Base-by-base conservation (phyloP, 2,329 filamentous ascomycete genomes). In the Alternaria ethzedia region DNA sequence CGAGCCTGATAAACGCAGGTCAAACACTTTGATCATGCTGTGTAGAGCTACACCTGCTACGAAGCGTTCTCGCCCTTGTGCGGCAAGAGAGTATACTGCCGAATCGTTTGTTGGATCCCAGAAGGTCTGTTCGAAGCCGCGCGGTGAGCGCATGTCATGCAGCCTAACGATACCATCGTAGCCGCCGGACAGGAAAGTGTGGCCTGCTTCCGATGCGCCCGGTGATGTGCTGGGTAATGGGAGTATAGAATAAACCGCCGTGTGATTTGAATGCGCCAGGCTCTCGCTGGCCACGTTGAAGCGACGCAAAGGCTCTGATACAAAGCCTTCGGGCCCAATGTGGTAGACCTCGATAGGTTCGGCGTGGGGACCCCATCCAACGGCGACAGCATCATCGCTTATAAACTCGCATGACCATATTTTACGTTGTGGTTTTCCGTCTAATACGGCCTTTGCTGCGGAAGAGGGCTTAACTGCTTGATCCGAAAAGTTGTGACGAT, bases 1-100 rank as follows among this genome's bases (percentile, higher is more conserved):
- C 3, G 79, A 80, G 28, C 82, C 81, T 1, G 80, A 69, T 70
- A 88, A 80, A 23, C 88, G 86, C 46, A 90, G 73, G 68, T 91
- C 88, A 67, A 89, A 90, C 5, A 89, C 79, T 68, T 90, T 90
- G 47, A 90, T 77, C 54, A 89, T 81, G 47, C 83, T 85, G 73
- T 90, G 86, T 52, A 85, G 82, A 4, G 85, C 84, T 2, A 84
- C 83, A 23, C 88, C 88, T 11, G 84, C 86, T 9, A 89, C 72
- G 58, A 90, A 84, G 3, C 83, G 82, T 67, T 89, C 85, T 20
- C 83, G 82, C 2, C 86, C 86, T 54, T 89, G 84, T 1, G 85
- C 78, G 2, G 86, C 82, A 15, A 90, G 81, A 20, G 86, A 86
- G 71, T 89, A 89, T 7, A 89, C 83, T 0, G 87, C 81, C 17